Base-by-base conservation (phyloP, 176 grass and related monocot species). In the Triticum urartu region DNA sequence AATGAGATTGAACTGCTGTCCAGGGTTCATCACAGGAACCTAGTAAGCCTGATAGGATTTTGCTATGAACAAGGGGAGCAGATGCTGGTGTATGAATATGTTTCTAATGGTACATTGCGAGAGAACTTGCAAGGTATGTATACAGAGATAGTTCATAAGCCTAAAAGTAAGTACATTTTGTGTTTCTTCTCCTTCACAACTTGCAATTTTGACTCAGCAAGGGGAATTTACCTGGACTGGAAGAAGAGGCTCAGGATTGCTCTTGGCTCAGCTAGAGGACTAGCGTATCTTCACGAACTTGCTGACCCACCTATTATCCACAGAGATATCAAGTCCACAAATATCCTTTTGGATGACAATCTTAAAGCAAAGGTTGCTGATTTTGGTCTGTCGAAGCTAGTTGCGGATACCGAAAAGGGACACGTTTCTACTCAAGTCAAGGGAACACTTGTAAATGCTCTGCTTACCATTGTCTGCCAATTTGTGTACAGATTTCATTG, bases 1-100 rank as follows among this genome's bases (percentile, higher is more conserved):
- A 98, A 87, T 84, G 95, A 98, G 89, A 98, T 98, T 33, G 95
- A 98, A 72, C 89, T 95, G 42, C 80, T 98, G 54, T 95, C 93
- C 32, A 95, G 95, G 76, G 95, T 98, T 79, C 95, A 98, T 87
- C 95, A 98, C 87, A 91, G 81, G 83, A 98, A 98, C 77, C 85
- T 98, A 17, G 93, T 98, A 81, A 83, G 81, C 69, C 86, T 98
- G 84, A 79, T 93, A 62, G 95, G 95, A 35, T 98, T 98, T 79
- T 95, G 91, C 83, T 95, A 91, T 72, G 93, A 98, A 30, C 89
- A 98, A 90, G 93, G 89, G 65, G 95, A 98, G 65, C 93, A 95
- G 86, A 93, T 98, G 93, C 70, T 98, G 83, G 93, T 98, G 11
- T 98, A 98, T 17, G 95, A 98, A 58, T 98, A 89, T 52, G 66